Evolutionary conservation across 306 rosid species (phyloP).

Genomic region (Vigna unguiculata): DNA sequence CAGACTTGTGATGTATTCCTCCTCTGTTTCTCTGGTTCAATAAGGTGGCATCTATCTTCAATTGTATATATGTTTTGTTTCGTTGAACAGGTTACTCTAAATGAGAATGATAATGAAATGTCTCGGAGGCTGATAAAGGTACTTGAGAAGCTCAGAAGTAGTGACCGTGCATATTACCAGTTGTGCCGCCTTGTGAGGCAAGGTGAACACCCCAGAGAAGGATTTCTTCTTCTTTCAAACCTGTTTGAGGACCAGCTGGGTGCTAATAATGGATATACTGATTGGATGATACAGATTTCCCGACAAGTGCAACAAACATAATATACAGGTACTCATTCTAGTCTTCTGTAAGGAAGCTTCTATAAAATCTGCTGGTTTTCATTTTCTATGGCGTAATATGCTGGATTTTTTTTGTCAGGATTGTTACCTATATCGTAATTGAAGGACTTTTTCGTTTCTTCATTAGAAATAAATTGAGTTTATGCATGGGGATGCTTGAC

Average conservation of each 20-base stretch:
- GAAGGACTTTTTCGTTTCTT: constrained; percentile 42
- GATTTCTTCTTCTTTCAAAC: constrained; percentile 78
- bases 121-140: constrained; percentile 75
- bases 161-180: constrained; percentile 68
- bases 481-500: constrained; percentile 36
- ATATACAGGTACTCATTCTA: constrained; percentile 54
- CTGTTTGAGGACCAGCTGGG: constrained; percentile 96
- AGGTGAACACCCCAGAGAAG: constrained; percentile 98
- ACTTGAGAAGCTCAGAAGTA: constrained; percentile 72
- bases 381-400: constrained; percentile 35
- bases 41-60: neutral
- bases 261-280: constrained; percentile 77
- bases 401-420: constrained; percentile 37
- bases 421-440: constrained; percentile 41
- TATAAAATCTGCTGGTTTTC: constrained; percentile 14
- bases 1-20: no score
- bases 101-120: constrained; percentile 74
- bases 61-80: constrained; percentile 37
- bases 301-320: constrained; percentile 90
- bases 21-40: no score
- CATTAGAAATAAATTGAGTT: constrained; percentile 39
- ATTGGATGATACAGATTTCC: constrained; percentile 88
- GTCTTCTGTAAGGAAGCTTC: neutral
- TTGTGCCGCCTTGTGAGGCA: constrained; percentile 89
- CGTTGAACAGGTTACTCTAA: constrained; percentile 65